Base-by-base conservation (phyloP, 768 basidiomycete species). In the Sarcomyxa edulis region DNA sequence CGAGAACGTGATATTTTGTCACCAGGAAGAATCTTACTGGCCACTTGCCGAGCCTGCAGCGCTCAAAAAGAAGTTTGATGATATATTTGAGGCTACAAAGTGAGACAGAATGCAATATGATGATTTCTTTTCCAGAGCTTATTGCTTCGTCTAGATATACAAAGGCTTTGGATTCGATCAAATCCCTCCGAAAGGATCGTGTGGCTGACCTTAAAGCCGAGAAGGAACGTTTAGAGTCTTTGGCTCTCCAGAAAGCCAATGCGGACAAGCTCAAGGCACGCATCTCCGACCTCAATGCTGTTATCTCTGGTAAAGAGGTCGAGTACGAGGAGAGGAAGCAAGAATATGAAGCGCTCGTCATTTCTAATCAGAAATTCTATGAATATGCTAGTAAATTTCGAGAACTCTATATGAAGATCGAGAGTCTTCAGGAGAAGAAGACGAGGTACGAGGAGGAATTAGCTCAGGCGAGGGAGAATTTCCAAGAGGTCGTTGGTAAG, bases 1-100 rank as follows among this genome's bases (percentile, higher is more conserved):
- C 16, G 95, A 98, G 51, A 98, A 97, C 54, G 96, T 99, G 52
- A 98, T 99, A 34, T 99, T 99, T 53, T 99, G 96, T 60, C 96
- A 99, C 59, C 96, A 99, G 61, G 96, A 99, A 53, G 96, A 99
- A 37, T 94, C 92, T 0, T 97, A 90, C 52, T 99, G 96, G 96
- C 96, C 96, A 0, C 71, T 99, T 16, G 74, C 93, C 0, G 96
- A 98, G 50, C 88, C 95, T 2, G 66, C 88, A 8, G 74, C 80
- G 0, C 63, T 99, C 25, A 99, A 99, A 72, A 98, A 97, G 74
- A 98, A 98, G 58, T 99, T 99, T 45, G 96, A 99, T 51, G 96
- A 99, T 52, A 99, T 99, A 40, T 98, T 99, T 51, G 96, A 99
- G 60, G 96, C 96, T 3, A 98, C 94, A 14, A 85, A 86, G 92